Evolutionary conservation across 805 yeast genomes (phyloP), one percentile per base, ranked within the genome.

Genomic region (Saccharomycopsis selenospora): DNA sequence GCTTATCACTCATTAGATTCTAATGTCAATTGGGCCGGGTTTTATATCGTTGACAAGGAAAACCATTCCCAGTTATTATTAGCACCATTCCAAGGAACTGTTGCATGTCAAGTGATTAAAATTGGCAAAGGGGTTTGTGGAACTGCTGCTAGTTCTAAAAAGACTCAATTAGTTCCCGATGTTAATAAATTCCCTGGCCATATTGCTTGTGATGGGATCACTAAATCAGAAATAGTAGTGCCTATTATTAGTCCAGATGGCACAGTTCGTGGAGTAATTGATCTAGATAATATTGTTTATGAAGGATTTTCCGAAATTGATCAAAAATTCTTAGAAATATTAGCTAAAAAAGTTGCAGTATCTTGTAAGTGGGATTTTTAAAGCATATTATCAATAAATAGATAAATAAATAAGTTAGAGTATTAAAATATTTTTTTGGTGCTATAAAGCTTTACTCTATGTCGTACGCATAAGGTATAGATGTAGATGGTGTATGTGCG

Each of bases 71-170:
- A 74, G 58, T 68, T 93, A 45, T 72, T 86, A 20, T 68, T 91
- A 33, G 99, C 95, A 0, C 99, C 99, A 11, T 91, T 91, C 64
- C 95, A 87, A 64, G 99, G 99, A 3, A 88, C 88, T 63, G 97
- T 91, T 2, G 98, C 98, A 0, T 91, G 99, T 59, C 98, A 93
- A 64, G 67, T 68, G 24, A 93, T 91, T 50, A 60, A 68, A 48
- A 68, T 83, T 45, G 96, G 96, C 3, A 72, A 67, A 50, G 99
- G 99, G 11, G 98, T 91, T 0, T 93, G 98, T 67, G 98, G 99
- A 3, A 68, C 77, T 1, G 95, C 96, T 1, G 96, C 95, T 0
- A 52, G 60, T 0, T 54, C 68, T 0, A 64, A 65, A 48, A 47
- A 62, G 40, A 84, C 95, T 1, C 95, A 88, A 60, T 59, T 89